Base-by-base conservation (phyloP, 2,329 filamentous ascomycete species). In the Grosmannia serpens region DNA sequence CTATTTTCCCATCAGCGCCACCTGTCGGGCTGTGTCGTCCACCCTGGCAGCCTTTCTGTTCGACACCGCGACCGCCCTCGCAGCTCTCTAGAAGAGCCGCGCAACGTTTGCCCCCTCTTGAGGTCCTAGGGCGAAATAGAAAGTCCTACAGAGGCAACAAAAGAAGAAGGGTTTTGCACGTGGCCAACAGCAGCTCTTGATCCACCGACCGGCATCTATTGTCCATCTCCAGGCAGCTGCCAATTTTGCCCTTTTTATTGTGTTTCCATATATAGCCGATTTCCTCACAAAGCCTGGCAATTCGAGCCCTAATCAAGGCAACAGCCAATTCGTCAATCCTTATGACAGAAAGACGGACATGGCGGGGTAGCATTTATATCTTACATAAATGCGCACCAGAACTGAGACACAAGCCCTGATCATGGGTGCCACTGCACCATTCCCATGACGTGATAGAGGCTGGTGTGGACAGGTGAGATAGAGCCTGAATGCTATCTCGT, bases 301-400 rank as follows among this genome's bases (percentile, higher is more conserved):
- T 27, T 35, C 50, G 56, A 59, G 54, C 61, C 61, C 58, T 62
- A 62, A 60, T 61, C 58, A 59, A 62, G 59, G 56, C 55, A 56
- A 27, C 58, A 55, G 58, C 56, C 59, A 59, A 62, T 62, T 62
- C 61, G 58, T 58, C 58, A 61, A 62, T 62, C 26, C 46, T 27
- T 20, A 57, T 41, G 53, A 27, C n/a, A 20, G n/a, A n/a, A 26
- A 38, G 20, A 27, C 17, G 3, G 35, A 15, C 35, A 38, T 56
- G 46, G 55, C 46, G 55, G 55, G 55, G 55, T 56, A 49, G n/a
- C 50, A 13, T 9, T 13, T n/a, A 46, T 46, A n/a, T 35, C 46
- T 2, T 15, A 26, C n/a, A 20, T 44, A 6, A n/a, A 49, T 9
- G 15, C 47, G 47, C 47, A 50, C 47, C 24, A 26, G 22, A 27